Evolutionary conservation across 768 basidiomycete genomes (phyloP), one percentile per base, ranked within the genome.

Genomic region (Auricularia cornea): DNA sequence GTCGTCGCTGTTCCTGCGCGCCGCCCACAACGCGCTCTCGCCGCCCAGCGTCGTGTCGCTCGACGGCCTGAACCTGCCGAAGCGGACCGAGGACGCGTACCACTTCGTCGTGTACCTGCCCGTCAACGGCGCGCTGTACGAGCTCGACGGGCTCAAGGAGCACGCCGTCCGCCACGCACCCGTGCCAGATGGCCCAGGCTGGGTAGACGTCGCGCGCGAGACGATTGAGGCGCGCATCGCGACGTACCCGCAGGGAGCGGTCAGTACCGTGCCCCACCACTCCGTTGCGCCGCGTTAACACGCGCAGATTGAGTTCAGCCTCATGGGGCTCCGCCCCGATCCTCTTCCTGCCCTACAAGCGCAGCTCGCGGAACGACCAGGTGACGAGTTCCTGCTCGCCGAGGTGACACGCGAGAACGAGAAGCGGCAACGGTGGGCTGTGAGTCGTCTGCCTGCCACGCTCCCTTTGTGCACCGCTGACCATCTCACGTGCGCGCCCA

Each of bases 51-150:
- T 92, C 0, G 90, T 97, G 68, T 92, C 92, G 5, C 77, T 96
- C 61, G 91, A 94, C 69, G 92, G 94, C 23, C 81, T 93, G 28
- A 87, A 84, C 28, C 78, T 89, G 26, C 83, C 83, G 30, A 89
- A 79, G 67, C 85, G 77, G 68, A 75, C 70, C 8, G 86, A 87
- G 70, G 97, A 98, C 69, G 95, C 95, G 14, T 99, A 96, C 74
- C 96, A 99, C 70, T 99, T 98, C 70, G 87, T 98, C 48, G 89
- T 96, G 12, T 99, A 98, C 73, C 77, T 96, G 59, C 96, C 96
- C 3, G 77, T 86, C 51, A 81, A 87, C 74, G 96, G 91, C 23
- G 81, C 82, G 28, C 75, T 99, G 52, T 98, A 95, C 75, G 96
- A 99, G 75, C 81, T 99, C 33, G 96, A 98, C 70, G 96, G 96